Conservation (phyloP, 371 early-diverging fungal species). For the Polyrhizophydium stewartii region DNA sequence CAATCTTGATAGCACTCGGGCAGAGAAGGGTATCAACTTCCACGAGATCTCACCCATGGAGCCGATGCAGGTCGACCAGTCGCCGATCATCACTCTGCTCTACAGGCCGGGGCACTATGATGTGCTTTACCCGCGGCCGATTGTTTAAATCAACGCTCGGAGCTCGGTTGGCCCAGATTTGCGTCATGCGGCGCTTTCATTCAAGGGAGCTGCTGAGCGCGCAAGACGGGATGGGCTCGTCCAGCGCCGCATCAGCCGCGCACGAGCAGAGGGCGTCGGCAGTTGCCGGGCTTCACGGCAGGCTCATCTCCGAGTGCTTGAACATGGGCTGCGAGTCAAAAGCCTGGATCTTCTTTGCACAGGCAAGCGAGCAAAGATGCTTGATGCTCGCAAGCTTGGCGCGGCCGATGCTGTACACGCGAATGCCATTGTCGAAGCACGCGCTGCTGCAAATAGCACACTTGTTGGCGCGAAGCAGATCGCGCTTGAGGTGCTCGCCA, state of each 20-base stretch:
- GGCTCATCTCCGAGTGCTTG: no score
- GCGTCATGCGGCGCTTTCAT: no score
- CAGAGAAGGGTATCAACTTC: slow-evolving; percentile 27
- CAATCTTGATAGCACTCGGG: slow-evolving; percentile 23
- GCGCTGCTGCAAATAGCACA: no score
- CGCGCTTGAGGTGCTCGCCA: no score
- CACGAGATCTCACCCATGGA: slow-evolving; percentile 42
- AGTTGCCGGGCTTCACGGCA: no score
- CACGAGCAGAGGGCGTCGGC: no score
- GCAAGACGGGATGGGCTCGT: no score
- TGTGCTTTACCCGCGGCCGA: slow-evolving; percentile 29
- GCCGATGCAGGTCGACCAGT: slow-evolving; percentile 15
- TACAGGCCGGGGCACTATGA: slow-evolving; percentile 52
- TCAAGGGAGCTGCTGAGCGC: no score
- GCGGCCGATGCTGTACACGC: background rate
- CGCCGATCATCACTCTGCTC: slow-evolving; percentile 25
- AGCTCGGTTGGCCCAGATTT: no score
- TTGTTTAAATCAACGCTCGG: background rate
- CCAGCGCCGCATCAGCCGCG: no score
- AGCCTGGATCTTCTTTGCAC: slow-evolving; percentile 5
- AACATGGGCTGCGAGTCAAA: background rate
- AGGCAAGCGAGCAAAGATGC: slow-evolving; percentile 1
- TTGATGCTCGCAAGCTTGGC: slow-evolving; percentile 1
- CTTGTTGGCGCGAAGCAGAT: no score
- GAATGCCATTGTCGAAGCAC: slow-evolving; percentile 1